phyloP scores from a whole-genome alignment of 768 basidiomycete species.

The Gyrodon lividus region DNA sequence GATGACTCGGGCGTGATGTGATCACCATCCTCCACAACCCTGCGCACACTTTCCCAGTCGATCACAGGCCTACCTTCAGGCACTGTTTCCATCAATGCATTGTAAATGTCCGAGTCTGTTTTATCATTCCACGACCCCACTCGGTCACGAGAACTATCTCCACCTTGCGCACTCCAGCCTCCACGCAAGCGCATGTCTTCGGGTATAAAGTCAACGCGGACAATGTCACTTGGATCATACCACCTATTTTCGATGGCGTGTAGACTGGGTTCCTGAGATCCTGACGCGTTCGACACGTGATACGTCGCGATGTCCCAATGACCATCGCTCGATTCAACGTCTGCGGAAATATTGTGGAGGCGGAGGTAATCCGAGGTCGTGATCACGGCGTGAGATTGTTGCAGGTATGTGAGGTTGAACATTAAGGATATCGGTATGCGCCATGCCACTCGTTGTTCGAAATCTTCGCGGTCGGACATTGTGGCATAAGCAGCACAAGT shows the following conservation, averaged over 20 bases:
- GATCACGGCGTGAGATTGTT: slow-evolving; percentile 36
- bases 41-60: slow-evolving; percentile 24
- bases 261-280: slow-evolving; percentile 21
- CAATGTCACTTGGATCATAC: slow-evolving; percentile 36
- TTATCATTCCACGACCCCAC: slow-evolving; percentile 22
- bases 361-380: slow-evolving; percentile 43
- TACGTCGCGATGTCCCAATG: slow-evolving; percentile 38
- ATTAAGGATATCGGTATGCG: slow-evolving; percentile 36
- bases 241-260: slow-evolving; percentile 36
- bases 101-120: slow-evolving; percentile 15
- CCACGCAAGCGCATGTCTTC: slow-evolving; percentile 33
- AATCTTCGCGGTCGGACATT: slow-evolving; percentile 48
- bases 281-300: slow-evolving; percentile 22
- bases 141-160: slow-evolving; percentile 12
- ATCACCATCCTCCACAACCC: slow-evolving; percentile 21
- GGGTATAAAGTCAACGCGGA: slow-evolving; percentile 39
- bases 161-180: slow-evolving; percentile 22
- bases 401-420: slow-evolving; percentile 44
- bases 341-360: slow-evolving; percentile 35
- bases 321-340: slow-evolving; percentile 37
- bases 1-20: slow-evolving; percentile 21
- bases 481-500: slow-evolving; percentile 41
- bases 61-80: slow-evolving; percentile 16
- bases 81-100: slow-evolving; percentile 16
- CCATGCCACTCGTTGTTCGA: slow-evolving; percentile 37